These are phyloP conservation scores for Dactylellina drechsleri DNA, from an alignment of 2,329 filamentous ascomycete species.

Conservation along the genomic window DNA sequence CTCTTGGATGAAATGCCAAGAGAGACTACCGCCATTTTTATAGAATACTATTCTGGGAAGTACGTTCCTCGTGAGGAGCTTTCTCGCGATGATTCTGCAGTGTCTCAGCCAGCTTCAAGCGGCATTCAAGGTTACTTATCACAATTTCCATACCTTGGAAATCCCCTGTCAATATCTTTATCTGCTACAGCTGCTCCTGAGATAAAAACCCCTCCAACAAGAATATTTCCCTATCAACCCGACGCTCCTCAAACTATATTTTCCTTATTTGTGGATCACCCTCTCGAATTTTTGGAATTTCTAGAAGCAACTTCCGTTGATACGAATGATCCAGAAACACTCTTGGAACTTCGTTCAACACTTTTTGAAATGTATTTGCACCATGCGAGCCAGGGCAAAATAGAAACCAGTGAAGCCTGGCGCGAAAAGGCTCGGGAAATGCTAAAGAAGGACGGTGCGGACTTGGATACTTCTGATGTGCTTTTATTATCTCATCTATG, in stretches of 20 bases:
- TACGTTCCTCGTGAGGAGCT: constrained; percentile 65
- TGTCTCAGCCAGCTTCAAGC: constrained; percentile 10
- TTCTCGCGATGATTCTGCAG: constrained; percentile 14
- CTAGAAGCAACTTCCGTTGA: constrained; percentile 86
- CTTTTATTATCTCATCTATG: constrained; percentile 91
- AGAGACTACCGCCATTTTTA: constrained; percentile 85
- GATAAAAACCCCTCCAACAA: neutral
- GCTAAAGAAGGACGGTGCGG: constrained; percentile 79
- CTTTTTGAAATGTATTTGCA: constrained; percentile 98
- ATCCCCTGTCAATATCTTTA: constrained; percentile 22
- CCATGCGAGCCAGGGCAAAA: constrained; percentile 76
- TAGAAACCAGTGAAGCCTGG: constrained; percentile 78
- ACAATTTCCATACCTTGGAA: constrained; percentile 34
- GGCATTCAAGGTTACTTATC: constrained; percentile 43
- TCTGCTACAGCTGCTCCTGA: constrained; percentile 5
- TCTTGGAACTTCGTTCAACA: constrained; percentile 85
- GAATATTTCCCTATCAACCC: constrained; percentile 73
- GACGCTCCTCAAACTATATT: constrained; percentile 90
- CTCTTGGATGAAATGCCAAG: constrained; percentile 85
- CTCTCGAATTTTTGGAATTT: constrained; percentile 90
- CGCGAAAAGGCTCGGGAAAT: constrained; percentile 88
- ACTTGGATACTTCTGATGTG: constrained; percentile 90
- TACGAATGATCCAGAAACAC: constrained; percentile 61
- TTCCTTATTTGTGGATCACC: constrained; percentile 94
- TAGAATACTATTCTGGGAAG: constrained; percentile 90